A percentile compares a stretch with the other conserved stretches of the same genome.
Conservation (phyloP, 1,284 basidiomycete genomes). For the Cronartium quercuum region DNA sequence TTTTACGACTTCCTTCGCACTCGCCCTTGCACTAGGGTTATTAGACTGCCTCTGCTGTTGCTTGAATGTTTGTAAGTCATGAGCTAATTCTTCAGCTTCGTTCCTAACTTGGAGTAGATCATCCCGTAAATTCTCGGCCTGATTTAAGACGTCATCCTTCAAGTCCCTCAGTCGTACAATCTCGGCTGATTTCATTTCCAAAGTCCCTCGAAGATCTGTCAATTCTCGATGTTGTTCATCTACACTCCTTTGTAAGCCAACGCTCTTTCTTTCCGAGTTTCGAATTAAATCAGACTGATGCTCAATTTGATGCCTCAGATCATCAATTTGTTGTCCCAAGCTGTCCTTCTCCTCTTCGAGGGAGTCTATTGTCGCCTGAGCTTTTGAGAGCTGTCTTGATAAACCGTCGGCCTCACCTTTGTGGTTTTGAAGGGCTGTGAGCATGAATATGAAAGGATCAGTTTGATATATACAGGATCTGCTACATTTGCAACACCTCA, state of each 20-base stretch:
- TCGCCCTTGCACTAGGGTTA: neutral
- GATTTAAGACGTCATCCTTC: constrained; percentile 7
- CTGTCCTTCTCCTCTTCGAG: constrained; percentile 16
- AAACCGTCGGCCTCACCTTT: constrained; percentile 8
- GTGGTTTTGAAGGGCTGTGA: constrained; percentile 8
- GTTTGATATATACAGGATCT: neutral
- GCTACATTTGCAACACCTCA: neutral
- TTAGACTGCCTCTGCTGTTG: neutral
- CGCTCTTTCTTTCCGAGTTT: neutral
- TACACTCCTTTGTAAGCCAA: constrained; percentile 3
- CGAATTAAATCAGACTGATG: constrained; percentile 3
- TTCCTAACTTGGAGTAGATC: constrained; percentile 20
- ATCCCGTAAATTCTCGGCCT: constrained; percentile 19
- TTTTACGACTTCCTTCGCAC: constrained; percentile 14
- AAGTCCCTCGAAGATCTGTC: neutral
- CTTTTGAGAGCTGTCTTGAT: constrained; percentile 15
- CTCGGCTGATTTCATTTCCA: constrained; percentile 26
- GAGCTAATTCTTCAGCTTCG: constrained; percentile 16
- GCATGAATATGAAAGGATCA: neutral
- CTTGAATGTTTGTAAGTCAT: constrained; percentile 18
- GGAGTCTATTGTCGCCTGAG: constrained; percentile 11
- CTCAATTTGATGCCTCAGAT: constrained; percentile 3
- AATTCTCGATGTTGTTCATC: constrained; percentile 6
- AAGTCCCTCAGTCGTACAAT: constrained; percentile 1
- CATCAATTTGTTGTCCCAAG: constrained; percentile 3